Conservation (phyloP, 2,329 filamentous ascomycete species). For the Penicillium sclerotiorum region DNA sequence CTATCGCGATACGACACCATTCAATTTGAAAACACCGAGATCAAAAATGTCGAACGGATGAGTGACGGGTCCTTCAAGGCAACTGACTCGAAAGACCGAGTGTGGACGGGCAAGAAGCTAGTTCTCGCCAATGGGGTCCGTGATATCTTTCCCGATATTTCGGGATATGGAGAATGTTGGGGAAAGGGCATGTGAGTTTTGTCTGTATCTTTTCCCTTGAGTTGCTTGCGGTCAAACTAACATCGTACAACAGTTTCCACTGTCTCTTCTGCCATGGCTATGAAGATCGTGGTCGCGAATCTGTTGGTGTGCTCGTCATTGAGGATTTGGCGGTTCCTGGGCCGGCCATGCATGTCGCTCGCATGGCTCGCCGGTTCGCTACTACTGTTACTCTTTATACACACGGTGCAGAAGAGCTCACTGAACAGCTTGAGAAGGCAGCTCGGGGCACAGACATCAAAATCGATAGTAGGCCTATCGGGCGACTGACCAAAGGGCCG, state of each 20-base stretch:
- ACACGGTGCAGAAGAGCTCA: conserved; percentile 45
- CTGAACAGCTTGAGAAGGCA: conserved; percentile 5
- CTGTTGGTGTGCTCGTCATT: conserved; percentile 33
- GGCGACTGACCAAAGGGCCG: neutral
- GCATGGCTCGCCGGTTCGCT: conserved; percentile 51
- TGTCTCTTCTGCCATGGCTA: conserved; percentile 64
- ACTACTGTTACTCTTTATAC: conserved; percentile 56
- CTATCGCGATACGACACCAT: conserved; percentile 40
- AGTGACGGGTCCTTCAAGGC: conserved; percentile 35
- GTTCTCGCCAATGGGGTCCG: conserved; percentile 58
- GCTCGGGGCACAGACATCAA: neutral
- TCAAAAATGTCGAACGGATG: conserved; percentile 21
- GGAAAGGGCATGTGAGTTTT: conserved; percentile 49
- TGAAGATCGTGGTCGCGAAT: conserved; percentile 54
- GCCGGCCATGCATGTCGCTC: conserved; percentile 44
- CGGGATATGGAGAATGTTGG: conserved; percentile 61
- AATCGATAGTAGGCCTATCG: neutral
- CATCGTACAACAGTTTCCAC: conserved; percentile 49
- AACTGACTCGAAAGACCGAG: conserved; percentile 45
- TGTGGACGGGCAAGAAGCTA: conserved; percentile 56
- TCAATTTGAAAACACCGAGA: conserved; percentile 22
- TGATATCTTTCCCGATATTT: conserved; percentile 56
- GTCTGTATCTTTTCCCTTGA: neutral
- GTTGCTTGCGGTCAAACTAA: conserved; percentile 10
- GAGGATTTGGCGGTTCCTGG: conserved; percentile 33